phyloP scores from a whole-genome alignment of 257 asterid species.

The Rubia yunnanensis region DNA sequence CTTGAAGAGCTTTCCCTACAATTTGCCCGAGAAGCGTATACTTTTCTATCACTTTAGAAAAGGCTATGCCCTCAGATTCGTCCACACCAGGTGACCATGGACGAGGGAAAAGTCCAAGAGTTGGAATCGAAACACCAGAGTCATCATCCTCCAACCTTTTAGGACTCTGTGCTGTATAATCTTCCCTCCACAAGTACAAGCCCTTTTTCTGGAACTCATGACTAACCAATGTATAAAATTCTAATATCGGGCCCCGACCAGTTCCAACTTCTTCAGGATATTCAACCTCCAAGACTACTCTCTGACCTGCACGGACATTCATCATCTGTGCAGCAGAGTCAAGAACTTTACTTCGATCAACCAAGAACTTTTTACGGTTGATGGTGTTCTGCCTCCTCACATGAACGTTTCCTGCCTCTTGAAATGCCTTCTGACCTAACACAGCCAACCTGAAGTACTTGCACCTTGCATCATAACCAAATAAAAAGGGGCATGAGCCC shows the following conservation, averaged over 20 bases:
- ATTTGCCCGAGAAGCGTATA: slow-evolving; percentile 70
- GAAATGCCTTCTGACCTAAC: slow-evolving; percentile 39
- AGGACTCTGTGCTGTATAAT: slow-evolving; percentile 22
- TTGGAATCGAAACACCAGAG: slow-evolving; percentile 35
- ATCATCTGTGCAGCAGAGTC: slow-evolving; percentile 81
- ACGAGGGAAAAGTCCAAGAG: slow-evolving; percentile 81
- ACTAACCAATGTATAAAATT: slow-evolving; percentile 80
- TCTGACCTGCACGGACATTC: slow-evolving; percentile 51
- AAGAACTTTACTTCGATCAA: slow-evolving; percentile 59
- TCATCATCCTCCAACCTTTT: slow-evolving; percentile 25
- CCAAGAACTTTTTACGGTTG: slow-evolving; percentile 63
- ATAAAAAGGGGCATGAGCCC: slow-evolving; percentile 66
- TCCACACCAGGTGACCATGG: slow-evolving; percentile 61
- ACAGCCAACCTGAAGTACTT: slow-evolving; percentile 68
- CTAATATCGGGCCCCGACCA: slow-evolving; percentile 95
- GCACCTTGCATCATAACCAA: slow-evolving; percentile 78
- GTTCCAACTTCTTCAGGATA: slow-evolving; percentile 93
- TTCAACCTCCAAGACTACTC: slow-evolving; percentile 75
- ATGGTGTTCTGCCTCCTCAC: slow-evolving; percentile 45
- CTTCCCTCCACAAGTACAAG: slow-evolving; percentile 90
- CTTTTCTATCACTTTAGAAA: slow-evolving; percentile 51
- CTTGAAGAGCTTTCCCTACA: slow-evolving; percentile 87
- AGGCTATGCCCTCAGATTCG: slow-evolving; percentile 24
- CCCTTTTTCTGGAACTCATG: slow-evolving; percentile 77
- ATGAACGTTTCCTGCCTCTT: slow-evolving; percentile 29